These are phyloP conservation scores for Tricharina praecox DNA, from an alignment of 495 filamentous ascomycete genomes.

Conservation along the genomic window DNA sequence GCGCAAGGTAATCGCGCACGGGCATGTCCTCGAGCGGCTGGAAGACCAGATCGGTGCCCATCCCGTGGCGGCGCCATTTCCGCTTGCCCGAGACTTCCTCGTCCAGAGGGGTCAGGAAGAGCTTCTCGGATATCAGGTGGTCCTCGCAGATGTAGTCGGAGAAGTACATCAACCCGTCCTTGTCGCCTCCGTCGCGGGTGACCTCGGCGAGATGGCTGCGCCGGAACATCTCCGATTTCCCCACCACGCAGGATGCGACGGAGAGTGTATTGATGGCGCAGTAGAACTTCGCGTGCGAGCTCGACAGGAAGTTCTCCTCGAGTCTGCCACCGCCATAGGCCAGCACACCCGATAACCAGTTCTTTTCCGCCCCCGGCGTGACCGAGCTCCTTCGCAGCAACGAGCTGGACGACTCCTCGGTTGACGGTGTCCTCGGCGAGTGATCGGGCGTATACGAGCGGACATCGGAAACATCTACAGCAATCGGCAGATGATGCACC, in stretches of 20 bases:
- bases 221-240: constrained; percentile 97
- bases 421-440: constrained; percentile 10
- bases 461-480: constrained; percentile 39
- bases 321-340: constrained; percentile 54
- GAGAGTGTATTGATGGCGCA: constrained; percentile 87
- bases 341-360: constrained; percentile 21
- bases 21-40: constrained; percentile 77
- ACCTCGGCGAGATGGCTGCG: constrained; percentile 71
- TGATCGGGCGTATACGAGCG: constrained; percentile 16
- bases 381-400: background rate
- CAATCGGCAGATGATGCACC: constrained; percentile 83
- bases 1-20: constrained; percentile 59
- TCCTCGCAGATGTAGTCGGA: constrained; percentile 95
- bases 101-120: constrained; percentile 50
- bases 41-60: constrained; percentile 72
- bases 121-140: constrained; percentile 80
- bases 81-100: constrained; percentile 33
- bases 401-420: constrained; percentile 12
- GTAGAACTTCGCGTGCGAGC: constrained; percentile 95
- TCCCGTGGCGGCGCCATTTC: constrained; percentile 56
- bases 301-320: constrained; percentile 87
- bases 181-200: constrained; percentile 39
- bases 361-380: constrained; percentile 1
- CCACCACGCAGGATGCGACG: constrained; percentile 83
- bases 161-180: constrained; percentile 73